Evolutionary conservation across 345 rosid species (phyloP), one percentile per base, ranked within the genome.

Genomic region (Capsella bursapastoris): DNA sequence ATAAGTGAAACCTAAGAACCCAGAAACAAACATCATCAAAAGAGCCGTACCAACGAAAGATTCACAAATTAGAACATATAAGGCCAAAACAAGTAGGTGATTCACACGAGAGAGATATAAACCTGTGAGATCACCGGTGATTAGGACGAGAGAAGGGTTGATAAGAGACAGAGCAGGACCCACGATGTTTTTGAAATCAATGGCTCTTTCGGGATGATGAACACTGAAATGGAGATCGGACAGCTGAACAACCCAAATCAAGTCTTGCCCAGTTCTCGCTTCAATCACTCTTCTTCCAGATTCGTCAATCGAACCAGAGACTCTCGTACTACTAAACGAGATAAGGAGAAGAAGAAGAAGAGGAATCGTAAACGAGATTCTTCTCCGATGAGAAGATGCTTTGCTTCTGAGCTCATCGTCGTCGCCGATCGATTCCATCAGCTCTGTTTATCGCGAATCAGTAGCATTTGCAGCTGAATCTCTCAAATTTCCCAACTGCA

Each of bases 191-290:
- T 50, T 82, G 80, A 95, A 95, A 65, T 90, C 89, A 15, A 78
- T 68, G 57, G 97, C 97, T 82, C 97, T 87, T 14, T 87, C 84
- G 31, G 97, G 97, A 15, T 89, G 85, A 82, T 89, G 93, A 63
- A 92, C 96, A 59, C 99, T 95, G 85, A 95, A 94, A 80, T 95
- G 99, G 72, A 91, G 99, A 86, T 95, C 99, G 49, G 99, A 95
- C 25, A 95, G 86, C 84, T 95, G 99, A 77, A 95, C 99, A 41
- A 82, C 86, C 99, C 97, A 91, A 29, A 89, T 74, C 80, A 90
- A 83, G 57, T 89, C 95, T 45, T 93, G 89, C 10, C 88, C 93
- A 45, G 68, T 85, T 75, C 78, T 65, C 18, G 85, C 88, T 58
- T 87, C 80, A 12, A 89, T 81, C 58, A 90, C 89, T 61, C 82